A percentile compares a stretch with the other conserved stretches of the same genome.
These are phyloP conservation scores for Leccinum fallax DNA, from an alignment of 1,284 basidiomycete genomes.

Conservation along the genomic window DNA sequence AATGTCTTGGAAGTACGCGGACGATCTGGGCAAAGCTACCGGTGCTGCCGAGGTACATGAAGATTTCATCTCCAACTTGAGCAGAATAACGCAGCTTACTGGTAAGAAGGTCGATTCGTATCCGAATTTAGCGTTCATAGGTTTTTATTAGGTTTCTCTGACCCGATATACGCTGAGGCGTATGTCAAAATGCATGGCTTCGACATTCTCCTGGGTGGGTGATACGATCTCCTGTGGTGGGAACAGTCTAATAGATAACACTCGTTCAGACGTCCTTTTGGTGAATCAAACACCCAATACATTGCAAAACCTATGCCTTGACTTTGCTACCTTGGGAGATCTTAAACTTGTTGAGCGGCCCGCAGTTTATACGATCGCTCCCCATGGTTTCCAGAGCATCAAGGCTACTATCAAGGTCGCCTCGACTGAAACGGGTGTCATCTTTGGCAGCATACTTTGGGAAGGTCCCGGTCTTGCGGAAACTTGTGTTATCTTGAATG, in stretches of 20 bases:
- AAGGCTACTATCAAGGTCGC: slow-evolving; percentile 99
- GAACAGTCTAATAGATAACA: background rate
- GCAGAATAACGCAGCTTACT: slow-evolving; percentile 94
- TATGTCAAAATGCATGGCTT: slow-evolving; percentile 99
- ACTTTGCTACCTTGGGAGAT: slow-evolving; percentile 97
- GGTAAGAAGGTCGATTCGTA: slow-evolving; percentile 42
- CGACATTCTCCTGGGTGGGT: slow-evolving; percentile 86
- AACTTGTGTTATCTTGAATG: slow-evolving; percentile 90
- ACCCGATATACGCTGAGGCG: slow-evolving; percentile 98
- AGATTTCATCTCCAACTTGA: slow-evolving; percentile 97
- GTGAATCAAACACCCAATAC: slow-evolving; percentile 98
- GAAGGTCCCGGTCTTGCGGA: slow-evolving; percentile 88
- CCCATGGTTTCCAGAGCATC: slow-evolving; percentile 97
- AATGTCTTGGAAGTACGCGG: slow-evolving; percentile 68
- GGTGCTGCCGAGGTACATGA: slow-evolving; percentile 84
- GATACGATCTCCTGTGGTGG: background rate
- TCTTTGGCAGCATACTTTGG: slow-evolving; percentile 98
- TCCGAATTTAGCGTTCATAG: slow-evolving; percentile 3
- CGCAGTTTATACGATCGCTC: slow-evolving; percentile 89
- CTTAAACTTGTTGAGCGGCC: slow-evolving; percentile 97
- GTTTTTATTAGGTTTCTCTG: slow-evolving; percentile 80
- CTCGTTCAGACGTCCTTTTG: slow-evolving; percentile 79
- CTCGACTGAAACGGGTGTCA: slow-evolving; percentile 97
- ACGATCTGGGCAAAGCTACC: slow-evolving; percentile 90
- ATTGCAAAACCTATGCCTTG: slow-evolving; percentile 94